Evolutionary conservation across 768 basidiomycete species (phyloP).

Genomic region (Trametes meyenii): DNA sequence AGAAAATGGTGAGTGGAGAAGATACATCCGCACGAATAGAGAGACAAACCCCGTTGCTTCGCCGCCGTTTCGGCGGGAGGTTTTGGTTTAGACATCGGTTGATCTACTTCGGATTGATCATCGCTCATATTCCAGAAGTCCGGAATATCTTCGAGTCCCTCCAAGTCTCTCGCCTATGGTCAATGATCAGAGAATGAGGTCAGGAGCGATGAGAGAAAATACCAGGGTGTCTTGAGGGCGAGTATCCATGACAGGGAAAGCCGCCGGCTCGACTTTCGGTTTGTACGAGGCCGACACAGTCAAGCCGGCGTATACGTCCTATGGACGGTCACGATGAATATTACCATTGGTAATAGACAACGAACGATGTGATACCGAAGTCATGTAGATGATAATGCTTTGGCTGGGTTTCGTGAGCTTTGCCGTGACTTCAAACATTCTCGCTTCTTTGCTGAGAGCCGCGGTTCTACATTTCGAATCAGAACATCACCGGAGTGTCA

Average conservation of each 20-base stretch:
- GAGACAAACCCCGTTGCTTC: too few relatives aligned
- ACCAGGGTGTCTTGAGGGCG: constrained; percentile 68
- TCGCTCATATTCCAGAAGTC: constrained; percentile 64
- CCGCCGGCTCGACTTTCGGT: constrained; percentile 52
- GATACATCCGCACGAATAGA: too few relatives aligned
- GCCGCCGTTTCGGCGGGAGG: background rate
- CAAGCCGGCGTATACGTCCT: constrained; percentile 81
- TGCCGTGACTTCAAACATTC: constrained; percentile 61
- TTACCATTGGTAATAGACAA: background rate
- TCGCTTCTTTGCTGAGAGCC: constrained; percentile 52
- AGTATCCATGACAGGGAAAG: constrained; percentile 73
- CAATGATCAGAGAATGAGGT: background rate
- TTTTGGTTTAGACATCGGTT: constrained; percentile 31
- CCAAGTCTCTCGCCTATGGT: constrained; percentile 63
- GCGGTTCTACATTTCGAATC: constrained; percentile 56
- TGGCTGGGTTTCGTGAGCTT: constrained; percentile 79
- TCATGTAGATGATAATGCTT: constrained; percentile 56
- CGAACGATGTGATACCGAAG: constrained; percentile 51
- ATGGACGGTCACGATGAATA: constrained; percentile 4
- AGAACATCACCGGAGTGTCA: background rate
- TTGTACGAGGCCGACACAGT: constrained; percentile 54
- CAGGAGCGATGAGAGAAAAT: constrained; percentile 17
- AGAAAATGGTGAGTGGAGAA: too few relatives aligned
- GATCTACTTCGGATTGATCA: constrained; percentile 12
- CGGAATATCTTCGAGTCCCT: constrained; percentile 66